These are phyloP conservation scores for Pseudoturritis turrita DNA, from an alignment of 345 rosid species.

Conservation along the genomic window DNA sequence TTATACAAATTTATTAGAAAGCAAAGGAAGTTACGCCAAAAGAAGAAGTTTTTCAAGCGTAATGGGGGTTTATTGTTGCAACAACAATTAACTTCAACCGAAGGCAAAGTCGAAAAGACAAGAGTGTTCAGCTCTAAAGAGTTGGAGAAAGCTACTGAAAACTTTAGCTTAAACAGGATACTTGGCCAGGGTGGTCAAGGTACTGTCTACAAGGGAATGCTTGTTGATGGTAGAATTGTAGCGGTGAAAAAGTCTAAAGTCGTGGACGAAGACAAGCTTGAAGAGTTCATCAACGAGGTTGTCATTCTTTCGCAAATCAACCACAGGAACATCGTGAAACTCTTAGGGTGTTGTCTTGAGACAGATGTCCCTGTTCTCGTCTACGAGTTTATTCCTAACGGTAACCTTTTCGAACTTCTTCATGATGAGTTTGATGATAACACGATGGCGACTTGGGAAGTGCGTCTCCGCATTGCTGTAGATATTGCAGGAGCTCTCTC, in stretches of 20 bases:
- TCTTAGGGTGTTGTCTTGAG: no score
- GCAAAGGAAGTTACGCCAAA: not conserved
- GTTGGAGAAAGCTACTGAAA: not conserved
- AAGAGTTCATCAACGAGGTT: no score
- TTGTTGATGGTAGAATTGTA: not conserved
- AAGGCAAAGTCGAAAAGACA: not conserved
- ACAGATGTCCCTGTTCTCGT: no score
- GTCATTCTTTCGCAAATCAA: no score
- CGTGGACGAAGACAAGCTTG: no score
- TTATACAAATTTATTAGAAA: not conserved
- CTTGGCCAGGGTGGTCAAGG: constrained; percentile 3
- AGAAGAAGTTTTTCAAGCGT: not conserved
- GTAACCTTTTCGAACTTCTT: no score
- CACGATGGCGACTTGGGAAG: no score
- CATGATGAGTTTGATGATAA: no score
- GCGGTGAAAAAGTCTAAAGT: not conserved
- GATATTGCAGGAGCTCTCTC: no score
- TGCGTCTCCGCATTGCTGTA: no score
- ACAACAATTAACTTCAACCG: not conserved
- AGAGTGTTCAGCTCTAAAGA: not conserved
- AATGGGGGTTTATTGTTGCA: not conserved
- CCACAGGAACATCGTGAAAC: no score
- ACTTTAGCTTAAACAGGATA: not conserved
- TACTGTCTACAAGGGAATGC: not conserved
- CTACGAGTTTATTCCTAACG: no score